Evolutionary conservation across 495 filamentous ascomycete genomes (phyloP).

Genomic region (Xylaria scruposa): DNA sequence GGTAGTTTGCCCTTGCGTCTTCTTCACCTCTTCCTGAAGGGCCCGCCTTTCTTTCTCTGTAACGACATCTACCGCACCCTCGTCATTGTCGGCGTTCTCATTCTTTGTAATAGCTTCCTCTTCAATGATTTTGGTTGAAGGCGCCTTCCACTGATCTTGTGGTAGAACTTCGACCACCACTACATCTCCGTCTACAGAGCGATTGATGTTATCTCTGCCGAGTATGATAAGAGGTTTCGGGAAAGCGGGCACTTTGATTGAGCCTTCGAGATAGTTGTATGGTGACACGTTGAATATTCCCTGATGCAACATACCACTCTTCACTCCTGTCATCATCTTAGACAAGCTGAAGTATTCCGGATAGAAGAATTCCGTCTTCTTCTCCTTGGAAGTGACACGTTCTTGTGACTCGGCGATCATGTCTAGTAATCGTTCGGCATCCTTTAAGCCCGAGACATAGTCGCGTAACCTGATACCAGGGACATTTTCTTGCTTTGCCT

Average conservation of each 20-base stretch:
- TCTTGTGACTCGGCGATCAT: constrained; percentile 87
- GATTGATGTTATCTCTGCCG: constrained; percentile 96
- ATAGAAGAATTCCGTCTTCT: constrained; percentile 74
- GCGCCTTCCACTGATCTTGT: constrained; percentile 94
- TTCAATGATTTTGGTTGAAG: constrained; percentile 93
- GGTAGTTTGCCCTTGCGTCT: constrained; percentile 74
- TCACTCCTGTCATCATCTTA: constrained; percentile 93
- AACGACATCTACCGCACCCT: constrained; percentile 69
- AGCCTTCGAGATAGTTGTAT: constrained; percentile 96
- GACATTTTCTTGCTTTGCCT: constrained; percentile 78
- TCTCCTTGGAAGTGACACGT: constrained; percentile 65
- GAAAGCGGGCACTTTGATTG: constrained; percentile 86
- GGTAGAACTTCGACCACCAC: constrained; percentile 93
- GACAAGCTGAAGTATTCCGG: constrained; percentile 83
- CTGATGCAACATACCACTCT: constrained; percentile 85
- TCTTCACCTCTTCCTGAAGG: constrained; percentile 88
- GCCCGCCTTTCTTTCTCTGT: constrained; percentile 85
- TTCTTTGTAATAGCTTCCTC: constrained; percentile 92
- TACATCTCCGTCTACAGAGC: constrained; percentile 86
- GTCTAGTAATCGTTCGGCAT: constrained; percentile 85
- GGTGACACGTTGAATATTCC: constrained; percentile 94
- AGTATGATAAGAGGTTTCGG: constrained; percentile 86
- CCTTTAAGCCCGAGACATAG: constrained; percentile 83
- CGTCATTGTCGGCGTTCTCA: constrained; percentile 81
- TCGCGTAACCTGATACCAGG: constrained; percentile 69